Evolutionary conservation across 2,329 filamentous ascomycete species (phyloP).

Genomic region (Fragosphaeria purpurea): DNA sequence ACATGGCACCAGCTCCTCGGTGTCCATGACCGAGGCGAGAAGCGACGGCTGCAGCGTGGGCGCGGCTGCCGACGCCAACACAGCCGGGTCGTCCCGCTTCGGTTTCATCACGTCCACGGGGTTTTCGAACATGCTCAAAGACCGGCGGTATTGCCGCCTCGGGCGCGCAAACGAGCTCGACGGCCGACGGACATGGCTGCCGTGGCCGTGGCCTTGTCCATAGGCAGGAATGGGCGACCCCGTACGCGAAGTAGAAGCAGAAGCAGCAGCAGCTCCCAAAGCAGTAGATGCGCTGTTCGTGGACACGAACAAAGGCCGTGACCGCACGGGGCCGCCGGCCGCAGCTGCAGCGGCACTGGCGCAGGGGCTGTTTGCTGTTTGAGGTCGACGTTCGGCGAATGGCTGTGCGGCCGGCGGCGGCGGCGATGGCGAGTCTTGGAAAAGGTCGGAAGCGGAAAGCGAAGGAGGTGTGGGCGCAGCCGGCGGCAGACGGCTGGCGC

Average conservation of each 20-base stretch:
- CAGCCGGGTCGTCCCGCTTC: slow-evolving; percentile 50
- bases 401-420: slow-evolving; percentile 25
- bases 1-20: slow-evolving; percentile 56
- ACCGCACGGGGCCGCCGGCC: slow-evolving; percentile 49
- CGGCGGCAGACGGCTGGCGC: slow-evolving; percentile 22
- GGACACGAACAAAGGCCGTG: slow-evolving; percentile 55
- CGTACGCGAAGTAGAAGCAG: slow-evolving; percentile 39
- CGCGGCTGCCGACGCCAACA: slow-evolving; percentile 37
- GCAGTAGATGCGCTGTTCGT: slow-evolving; percentile 31
- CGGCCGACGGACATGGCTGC: slow-evolving; percentile 57
- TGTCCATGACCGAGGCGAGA: slow-evolving; percentile 70
- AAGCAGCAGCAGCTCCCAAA: slow-evolving; percentile 18
- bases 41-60: slow-evolving; percentile 29
- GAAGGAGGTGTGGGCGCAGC: slow-evolving; percentile 31
- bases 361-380: slow-evolving; percentile 48
- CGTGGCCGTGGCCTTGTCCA: slow-evolving; percentile 13
- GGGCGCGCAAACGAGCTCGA: slow-evolving; percentile 65
- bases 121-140: slow-evolving; percentile 95
- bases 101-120: slow-evolving; percentile 79
- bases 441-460: slow-evolving; percentile 69
- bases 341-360: slow-evolving; percentile 31
- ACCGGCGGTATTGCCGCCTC: slow-evolving; percentile 81
- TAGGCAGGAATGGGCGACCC: slow-evolving; percentile 55
- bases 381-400: slow-evolving; percentile 44
- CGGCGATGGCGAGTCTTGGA: slow-evolving; percentile 62